Evolutionary conservation across 495 filamentous ascomycete genomes (phyloP).

Genomic region (Haplographium delicatum): DNA sequence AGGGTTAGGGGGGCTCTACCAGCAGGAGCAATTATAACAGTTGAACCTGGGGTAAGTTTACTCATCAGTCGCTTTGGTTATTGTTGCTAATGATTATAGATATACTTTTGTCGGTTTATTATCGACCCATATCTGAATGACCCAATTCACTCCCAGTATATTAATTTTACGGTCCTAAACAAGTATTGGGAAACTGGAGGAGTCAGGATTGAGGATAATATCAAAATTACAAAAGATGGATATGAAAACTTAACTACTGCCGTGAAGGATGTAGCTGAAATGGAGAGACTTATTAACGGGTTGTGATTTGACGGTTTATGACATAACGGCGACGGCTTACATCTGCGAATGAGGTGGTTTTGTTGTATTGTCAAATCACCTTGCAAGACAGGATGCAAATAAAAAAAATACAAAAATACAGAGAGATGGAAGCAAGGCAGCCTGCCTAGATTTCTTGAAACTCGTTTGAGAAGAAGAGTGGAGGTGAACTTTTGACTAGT

Average conservation of each 20-base stretch:
- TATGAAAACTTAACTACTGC: conserved; percentile 76
- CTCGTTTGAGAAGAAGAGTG: too few species aligned
- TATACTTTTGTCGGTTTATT: conserved; percentile 94
- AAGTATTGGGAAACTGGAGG: conserved; percentile 88
- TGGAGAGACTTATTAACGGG: conserved; percentile 53
- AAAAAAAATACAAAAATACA: too few species aligned
- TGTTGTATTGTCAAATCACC: too few species aligned
- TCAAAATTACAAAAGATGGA: conserved; percentile 73
- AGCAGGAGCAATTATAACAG: conserved; percentile 75
- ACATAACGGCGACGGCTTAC: too few species aligned
- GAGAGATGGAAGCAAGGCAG: too few species aligned
- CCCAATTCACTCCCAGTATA: conserved; percentile 62
- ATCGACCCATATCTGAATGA: conserved; percentile 76
- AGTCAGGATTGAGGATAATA: conserved; percentile 67
- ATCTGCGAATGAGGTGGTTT: too few species aligned
- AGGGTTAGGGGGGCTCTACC: conserved; percentile 73
- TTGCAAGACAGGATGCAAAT: too few species aligned
- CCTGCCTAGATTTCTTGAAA: too few species aligned
- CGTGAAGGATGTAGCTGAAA: conserved; percentile 65
- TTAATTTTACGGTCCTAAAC: conserved; percentile 67
- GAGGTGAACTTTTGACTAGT: too few species aligned
- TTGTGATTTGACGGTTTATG: too few species aligned
- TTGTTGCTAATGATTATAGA: conserved; percentile 25
- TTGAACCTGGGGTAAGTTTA: conserved; percentile 71
- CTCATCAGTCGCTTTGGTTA: not conserved